These are phyloP conservation scores for Dioszegia hungarica DNA, from an alignment of 768 basidiomycete species.

Conservation along the genomic window DNA sequence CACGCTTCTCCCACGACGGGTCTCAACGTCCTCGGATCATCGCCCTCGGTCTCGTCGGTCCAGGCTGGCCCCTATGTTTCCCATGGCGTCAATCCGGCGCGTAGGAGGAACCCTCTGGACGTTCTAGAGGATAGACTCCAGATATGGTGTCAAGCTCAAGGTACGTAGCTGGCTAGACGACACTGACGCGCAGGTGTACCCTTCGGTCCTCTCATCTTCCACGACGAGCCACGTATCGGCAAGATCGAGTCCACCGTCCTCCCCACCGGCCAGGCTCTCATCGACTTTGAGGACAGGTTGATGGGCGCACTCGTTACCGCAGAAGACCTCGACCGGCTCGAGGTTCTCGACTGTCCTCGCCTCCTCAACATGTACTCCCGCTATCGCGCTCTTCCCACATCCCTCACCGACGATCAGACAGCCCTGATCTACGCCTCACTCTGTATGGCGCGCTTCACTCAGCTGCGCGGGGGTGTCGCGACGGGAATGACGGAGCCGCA, in stretches of 20 bases:
- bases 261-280: neutral
- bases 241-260: neutral
- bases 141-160: neutral
- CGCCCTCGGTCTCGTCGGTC: neutral
- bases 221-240: slow-evolving; percentile 5
- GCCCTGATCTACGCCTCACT: slow-evolving; percentile 12
- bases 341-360: slow-evolving; percentile 5
- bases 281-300: slow-evolving; percentile 13
- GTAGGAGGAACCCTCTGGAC: neutral
- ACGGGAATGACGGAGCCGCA: slow-evolving; percentile 5
- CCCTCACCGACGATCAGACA: slow-evolving; percentile 14
- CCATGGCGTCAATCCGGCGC: too few species aligned
- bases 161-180: neutral
- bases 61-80: neutral
- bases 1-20: too few species aligned
- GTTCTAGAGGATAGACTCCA: neutral
- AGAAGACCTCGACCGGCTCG: slow-evolving; percentile 1
- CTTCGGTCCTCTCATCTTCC: neutral
- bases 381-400: slow-evolving; percentile 8
- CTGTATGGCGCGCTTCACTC: slow-evolving; percentile 8
- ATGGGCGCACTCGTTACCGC: slow-evolving; percentile 3
- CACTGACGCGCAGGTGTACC: slow-evolving; percentile 2
- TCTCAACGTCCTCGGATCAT: neutral
- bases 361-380: slow-evolving; percentile 8
- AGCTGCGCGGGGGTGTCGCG: neutral